These are phyloP conservation scores for Lumnitzera racemosa DNA, from an alignment of 345 rosid species.

Conservation along the genomic window DNA sequence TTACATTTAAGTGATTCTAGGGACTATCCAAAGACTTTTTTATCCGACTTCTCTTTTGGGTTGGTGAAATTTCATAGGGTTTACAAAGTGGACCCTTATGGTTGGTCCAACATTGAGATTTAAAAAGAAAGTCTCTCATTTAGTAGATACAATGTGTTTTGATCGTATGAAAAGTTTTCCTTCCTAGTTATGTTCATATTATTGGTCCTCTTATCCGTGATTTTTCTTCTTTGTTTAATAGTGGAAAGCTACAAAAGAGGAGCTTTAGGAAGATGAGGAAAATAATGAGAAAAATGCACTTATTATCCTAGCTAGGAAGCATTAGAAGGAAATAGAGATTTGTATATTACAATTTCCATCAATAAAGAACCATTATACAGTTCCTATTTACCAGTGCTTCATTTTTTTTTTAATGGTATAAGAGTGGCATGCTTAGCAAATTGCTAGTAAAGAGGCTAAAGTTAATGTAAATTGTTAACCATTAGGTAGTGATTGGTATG, in stretches of 20 bases:
- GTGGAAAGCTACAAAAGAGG: conserved; percentile 99
- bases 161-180: conserved; percentile 1
- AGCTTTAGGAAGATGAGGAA: conserved; percentile 70
- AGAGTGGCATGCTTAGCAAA: conserved; percentile 85
- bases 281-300: conserved; percentile 63
- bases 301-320: conserved; percentile 61
- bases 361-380: not conserved
- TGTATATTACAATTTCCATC: conserved; percentile 5
- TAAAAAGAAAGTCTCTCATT: conserved; percentile 82
- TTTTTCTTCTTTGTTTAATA: conserved; percentile 10
- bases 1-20: too few relatives aligned
- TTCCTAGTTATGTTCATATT: conserved; percentile 1
- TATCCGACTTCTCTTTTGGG: too few relatives aligned
- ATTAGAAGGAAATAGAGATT: conserved; percentile 76
- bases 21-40: too few relatives aligned
- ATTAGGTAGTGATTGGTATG: conserved; percentile 89
- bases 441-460: conserved; percentile 87
- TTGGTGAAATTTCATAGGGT: too few relatives aligned
- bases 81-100: conserved; percentile 48
- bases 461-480: conserved; percentile 98
- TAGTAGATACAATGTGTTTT: conserved; percentile 82
- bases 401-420: conserved; percentile 16
- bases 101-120: conserved; percentile 73
- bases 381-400: conserved; percentile 2
- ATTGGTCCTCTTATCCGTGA: not conserved